Percentiles rank a stretch among this genome's conserved stretches.
phyloP scores from a whole-genome alignment of 1,284 basidiomycete species.

The Heterobasidion irregulare region DNA sequence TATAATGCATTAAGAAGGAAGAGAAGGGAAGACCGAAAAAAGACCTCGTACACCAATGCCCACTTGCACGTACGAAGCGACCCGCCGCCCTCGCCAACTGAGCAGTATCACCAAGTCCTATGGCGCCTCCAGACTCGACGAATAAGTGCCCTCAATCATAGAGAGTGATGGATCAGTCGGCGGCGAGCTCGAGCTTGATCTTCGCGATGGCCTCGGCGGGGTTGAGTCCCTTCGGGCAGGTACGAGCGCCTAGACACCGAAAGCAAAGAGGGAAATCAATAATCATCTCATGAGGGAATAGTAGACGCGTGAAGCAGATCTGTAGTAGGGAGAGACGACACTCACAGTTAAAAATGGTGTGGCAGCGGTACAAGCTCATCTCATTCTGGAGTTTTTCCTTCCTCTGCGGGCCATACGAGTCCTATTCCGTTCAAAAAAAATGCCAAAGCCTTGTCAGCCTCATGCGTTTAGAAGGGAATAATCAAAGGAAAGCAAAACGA shows the following conservation, averaged over 20 bases:
- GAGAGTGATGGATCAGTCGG: constrained; percentile 36
- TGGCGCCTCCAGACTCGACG: too few relatives aligned
- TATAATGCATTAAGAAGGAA: too few relatives aligned
- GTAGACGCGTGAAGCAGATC: not conserved
- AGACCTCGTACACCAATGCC: too few relatives aligned
- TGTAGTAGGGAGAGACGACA: not conserved
- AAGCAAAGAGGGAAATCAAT: not conserved
- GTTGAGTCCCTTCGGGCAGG: constrained; percentile 95
- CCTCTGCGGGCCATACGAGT: constrained; percentile 74
- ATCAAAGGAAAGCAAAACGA: not conserved
- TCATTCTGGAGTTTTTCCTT: constrained; percentile 94
- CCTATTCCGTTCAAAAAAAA: constrained; percentile 33
- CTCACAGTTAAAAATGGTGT: constrained; percentile 88
- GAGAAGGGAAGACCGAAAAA: too few relatives aligned
- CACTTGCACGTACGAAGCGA: too few relatives aligned
- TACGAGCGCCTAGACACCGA: constrained; percentile 59
- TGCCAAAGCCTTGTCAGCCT: not conserved
- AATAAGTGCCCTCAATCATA: too few relatives aligned
- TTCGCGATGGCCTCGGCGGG: constrained; percentile 82
- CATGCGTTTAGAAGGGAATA: not conserved
- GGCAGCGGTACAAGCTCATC: constrained; percentile 84
- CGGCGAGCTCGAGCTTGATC: constrained; percentile 85
- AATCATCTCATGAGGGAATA: not conserved
- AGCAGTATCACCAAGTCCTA: too few relatives aligned
- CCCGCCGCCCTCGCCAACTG: too few relatives aligned